A percentile compares a stretch with the other conserved stretches of the same genome.
phyloP scores from a whole-genome alignment of 108 stramenopile species.

The Stephanodiscus triporus region DNA sequence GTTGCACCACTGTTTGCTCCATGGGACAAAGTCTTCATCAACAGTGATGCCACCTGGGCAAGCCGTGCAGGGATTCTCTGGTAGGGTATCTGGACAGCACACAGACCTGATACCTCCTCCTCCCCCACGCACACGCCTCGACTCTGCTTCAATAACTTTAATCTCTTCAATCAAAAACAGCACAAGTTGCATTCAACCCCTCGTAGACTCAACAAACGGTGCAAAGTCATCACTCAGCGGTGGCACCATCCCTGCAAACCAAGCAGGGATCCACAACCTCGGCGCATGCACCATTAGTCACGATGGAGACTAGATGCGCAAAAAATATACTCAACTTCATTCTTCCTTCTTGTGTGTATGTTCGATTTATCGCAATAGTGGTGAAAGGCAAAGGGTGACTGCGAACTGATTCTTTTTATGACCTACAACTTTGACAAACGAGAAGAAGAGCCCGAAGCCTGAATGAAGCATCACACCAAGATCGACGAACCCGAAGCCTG shows the following conservation, averaged over 20 bases:
- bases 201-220: background rate
- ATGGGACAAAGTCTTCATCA: background rate
- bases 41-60: background rate
- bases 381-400: no score
- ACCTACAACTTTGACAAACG: no score
- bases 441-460: no score
- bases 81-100: background rate
- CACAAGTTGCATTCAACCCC: background rate
- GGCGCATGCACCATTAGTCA: no score
- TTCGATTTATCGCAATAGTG: no score
- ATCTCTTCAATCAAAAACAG: background rate
- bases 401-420: no score
- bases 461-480: no score
- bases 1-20: background rate
- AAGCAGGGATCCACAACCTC: background rate
- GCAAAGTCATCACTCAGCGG: constrained; percentile 2
- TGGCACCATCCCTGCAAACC: background rate
- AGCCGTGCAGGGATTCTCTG: background rate
- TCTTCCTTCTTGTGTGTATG: no score
- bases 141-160: background rate
- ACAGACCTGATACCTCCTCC: background rate
- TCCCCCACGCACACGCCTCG: background rate
- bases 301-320: no score
- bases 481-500: no score
- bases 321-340: no score